A percentile compares a stretch with the other conserved stretches of the same genome.
phyloP scores from a whole-genome alignment of 1,284 basidiomycete species.

The Tremellales sp. region DNA sequence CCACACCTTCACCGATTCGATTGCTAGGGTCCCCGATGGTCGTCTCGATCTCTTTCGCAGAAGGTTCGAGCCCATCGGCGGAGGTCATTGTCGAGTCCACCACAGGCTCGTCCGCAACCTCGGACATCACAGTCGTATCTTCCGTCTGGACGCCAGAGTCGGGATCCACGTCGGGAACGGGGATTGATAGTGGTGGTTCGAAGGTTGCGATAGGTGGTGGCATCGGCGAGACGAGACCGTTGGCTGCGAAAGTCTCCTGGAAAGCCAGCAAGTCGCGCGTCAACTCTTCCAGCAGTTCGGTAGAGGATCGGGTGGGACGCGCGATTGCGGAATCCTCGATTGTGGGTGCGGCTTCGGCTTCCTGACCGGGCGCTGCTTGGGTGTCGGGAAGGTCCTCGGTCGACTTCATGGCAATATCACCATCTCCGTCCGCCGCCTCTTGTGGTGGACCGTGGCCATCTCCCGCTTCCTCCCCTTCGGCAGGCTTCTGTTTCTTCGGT shows the following conservation, averaged over 20 bases:
- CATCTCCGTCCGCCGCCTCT: constrained; percentile 5
- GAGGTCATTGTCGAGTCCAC: background rate
- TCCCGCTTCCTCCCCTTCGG: background rate
- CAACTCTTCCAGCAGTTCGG: constrained; percentile 80
- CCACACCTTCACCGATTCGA: background rate
- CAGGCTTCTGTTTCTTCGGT: constrained; percentile 7
- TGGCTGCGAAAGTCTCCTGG: constrained; percentile 74
- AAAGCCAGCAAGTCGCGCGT: constrained; percentile 81
- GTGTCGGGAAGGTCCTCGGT: constrained; percentile 5
- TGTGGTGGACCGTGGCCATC: background rate
- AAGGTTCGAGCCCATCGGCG: background rate
- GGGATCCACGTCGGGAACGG: background rate
- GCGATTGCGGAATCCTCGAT: too few species aligned
- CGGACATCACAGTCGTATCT: background rate
- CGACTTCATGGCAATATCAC: constrained; percentile 6
- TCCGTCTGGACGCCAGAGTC: background rate
- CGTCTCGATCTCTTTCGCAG: background rate
- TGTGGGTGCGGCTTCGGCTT: background rate
- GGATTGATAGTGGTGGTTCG: background rate
- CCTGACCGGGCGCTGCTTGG: constrained; percentile 1
- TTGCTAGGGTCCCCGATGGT: background rate
- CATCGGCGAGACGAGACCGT: constrained; percentile 44
- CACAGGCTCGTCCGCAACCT: background rate
- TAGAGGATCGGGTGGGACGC: constrained; percentile 43
- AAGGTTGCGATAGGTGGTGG: constrained; percentile 14